A percentile compares a stretch with the other conserved stretches of the same genome.
phyloP scores from a whole-genome alignment of 2,329 filamentous ascomycete species.

The Colletotrichum orbiculare region DNA sequence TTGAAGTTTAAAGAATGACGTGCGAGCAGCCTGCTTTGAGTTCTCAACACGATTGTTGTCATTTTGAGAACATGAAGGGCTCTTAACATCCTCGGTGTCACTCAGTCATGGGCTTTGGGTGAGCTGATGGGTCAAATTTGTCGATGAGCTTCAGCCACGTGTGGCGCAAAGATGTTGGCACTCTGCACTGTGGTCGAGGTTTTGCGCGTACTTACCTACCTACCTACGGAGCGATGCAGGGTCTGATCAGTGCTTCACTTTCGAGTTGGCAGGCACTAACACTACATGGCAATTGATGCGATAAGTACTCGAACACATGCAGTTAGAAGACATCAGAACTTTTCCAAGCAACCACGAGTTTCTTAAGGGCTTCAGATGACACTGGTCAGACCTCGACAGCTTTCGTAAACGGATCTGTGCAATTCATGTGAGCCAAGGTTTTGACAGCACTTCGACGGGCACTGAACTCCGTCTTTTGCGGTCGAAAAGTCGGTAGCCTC shows the following conservation, averaged over 20 bases:
- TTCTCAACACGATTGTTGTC: conserved; percentile 27
- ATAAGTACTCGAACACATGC: too few relatives aligned
- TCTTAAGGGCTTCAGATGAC: conserved; percentile 11
- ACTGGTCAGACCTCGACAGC: neutral
- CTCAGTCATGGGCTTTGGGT: conserved; percentile 10
- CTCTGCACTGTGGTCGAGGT: too few relatives aligned
- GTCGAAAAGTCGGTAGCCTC: conserved; percentile 6
- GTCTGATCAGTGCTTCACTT: too few relatives aligned
- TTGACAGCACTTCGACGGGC: neutral
- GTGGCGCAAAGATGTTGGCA: conserved; percentile 16
- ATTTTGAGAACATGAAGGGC: conserved; percentile 23
- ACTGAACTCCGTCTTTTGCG: neutral
- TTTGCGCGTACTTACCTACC: too few relatives aligned
- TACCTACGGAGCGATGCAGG: too few relatives aligned
- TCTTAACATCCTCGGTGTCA: neutral
- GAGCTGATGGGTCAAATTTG: conserved; percentile 34
- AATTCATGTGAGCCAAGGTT: conserved; percentile 5
- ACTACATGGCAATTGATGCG: too few relatives aligned
- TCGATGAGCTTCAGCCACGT: conserved; percentile 35
- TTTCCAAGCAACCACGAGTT: too few relatives aligned
- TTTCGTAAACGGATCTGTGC: neutral
- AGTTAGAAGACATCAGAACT: too few relatives aligned
- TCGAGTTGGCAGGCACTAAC: too few relatives aligned
- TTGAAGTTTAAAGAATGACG: too few relatives aligned
- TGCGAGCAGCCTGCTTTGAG: conserved; percentile 6